Percentiles rank a stretch among this genome's conserved stretches.
Evolutionary conservation across 345 rosid species (phyloP).

Genomic region (Euclidium syriacum): DNA sequence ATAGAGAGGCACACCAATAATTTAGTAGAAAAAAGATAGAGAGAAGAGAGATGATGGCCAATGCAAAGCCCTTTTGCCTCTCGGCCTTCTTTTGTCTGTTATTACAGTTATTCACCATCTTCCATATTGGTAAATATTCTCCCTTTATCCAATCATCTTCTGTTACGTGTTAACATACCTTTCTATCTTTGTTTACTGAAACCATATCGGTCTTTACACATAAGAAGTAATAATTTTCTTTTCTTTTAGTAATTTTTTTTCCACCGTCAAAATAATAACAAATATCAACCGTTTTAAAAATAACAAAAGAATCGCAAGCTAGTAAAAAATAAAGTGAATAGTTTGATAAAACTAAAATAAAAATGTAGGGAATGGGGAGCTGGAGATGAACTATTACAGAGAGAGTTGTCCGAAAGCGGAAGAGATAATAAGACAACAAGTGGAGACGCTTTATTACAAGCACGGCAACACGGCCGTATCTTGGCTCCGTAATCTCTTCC

Average conservation of each 20-base stretch:
- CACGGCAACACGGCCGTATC: constrained; percentile 90
- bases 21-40: neutral
- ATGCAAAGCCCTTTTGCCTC: constrained; percentile 3
- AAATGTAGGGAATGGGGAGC: constrained; percentile 46
- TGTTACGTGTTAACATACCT: neutral
- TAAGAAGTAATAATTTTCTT: neutral
- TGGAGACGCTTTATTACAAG: constrained; percentile 50
- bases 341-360: neutral
- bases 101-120: constrained; percentile 41
- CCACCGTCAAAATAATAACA: neutral
- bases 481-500: constrained; percentile 92
- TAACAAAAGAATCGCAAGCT: neutral
- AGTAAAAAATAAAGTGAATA: neutral
- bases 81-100: constrained; percentile 38
- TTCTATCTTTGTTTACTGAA: no score
- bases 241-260: neutral
- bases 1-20: constrained; percentile 12
- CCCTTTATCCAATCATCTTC: neutral
- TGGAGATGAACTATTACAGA: constrained; percentile 57
- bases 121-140: constrained; percentile 43
- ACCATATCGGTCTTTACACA: neutral
- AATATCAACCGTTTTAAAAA: neutral
- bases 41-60: constrained; percentile 28
- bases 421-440: constrained; percentile 65
- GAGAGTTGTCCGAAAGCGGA: constrained; percentile 77